Base-by-base conservation (phyloP, 2,329 filamentous ascomycete genomes). In the Claviceps lovelessii region DNA sequence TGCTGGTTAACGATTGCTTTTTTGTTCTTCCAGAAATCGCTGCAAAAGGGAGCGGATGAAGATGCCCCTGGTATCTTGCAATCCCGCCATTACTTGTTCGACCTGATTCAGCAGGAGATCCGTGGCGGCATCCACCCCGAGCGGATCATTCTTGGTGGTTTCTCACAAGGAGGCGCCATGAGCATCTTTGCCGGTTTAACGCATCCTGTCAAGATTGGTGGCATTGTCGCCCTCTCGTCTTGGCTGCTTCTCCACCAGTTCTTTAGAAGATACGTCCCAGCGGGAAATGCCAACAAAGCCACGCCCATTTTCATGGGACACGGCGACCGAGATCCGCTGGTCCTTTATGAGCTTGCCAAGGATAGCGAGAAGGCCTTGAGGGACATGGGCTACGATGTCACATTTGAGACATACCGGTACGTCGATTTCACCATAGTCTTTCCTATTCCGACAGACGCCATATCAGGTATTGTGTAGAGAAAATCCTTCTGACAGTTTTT, bases 241-340 rank as follows among this genome's bases (percentile, higher is more conserved):
- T 96, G 93, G 68, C 72, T 95, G 61, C 76, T 88, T n/a, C 74
- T 96, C 35, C 68, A 66, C 54, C 56, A 62, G 52, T 73, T 71
- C 56, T 74, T 78, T 60, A 63, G 65, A 47, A 64, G 70, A 8
- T 61, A 71, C 29, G 56, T 72, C 13, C 67, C 71, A 3, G 63
- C 67, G 11, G 62, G 54, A 35, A 71, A 76, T 74, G 48, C 58
- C 56, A 75, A 78, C 60, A 81, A 84, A 68, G 75, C 85, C 45
- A 95, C 89, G 1, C 86, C 87, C 1, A 83, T 97, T 58, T 88
- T 93, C 70, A 86, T 96, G 83, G 89, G 80, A 13, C 93, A 97
- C 63, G 93, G 93, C n/a, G 79, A 84, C 58, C 72, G 71, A 0
- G 91, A 98, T 68, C 77, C 77, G 15, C 73, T 95, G 3, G 86